Percentiles rank a stretch among this genome's conserved stretches.
Evolutionary conservation across 768 basidiomycete genomes (phyloP).

Genomic region (Suillus plorans): DNA sequence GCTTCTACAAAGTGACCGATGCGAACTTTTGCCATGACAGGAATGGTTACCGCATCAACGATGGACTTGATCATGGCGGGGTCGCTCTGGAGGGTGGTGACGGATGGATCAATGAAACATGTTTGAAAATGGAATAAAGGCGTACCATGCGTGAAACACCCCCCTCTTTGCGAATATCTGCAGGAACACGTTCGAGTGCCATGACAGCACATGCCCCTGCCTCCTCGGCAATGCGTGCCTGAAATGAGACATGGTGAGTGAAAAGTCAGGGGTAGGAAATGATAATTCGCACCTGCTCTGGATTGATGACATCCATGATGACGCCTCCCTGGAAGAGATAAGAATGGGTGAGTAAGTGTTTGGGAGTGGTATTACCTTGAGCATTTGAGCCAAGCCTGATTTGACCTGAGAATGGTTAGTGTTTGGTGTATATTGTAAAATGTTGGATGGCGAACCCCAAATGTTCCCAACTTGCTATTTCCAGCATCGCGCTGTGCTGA

Average conservation of each 20-base stretch:
- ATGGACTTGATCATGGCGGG: conserved; percentile 97
- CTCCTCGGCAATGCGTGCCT: conserved; percentile 96
- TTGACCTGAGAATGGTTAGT: conserved; percentile 60
- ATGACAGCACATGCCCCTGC: conserved; percentile 98
- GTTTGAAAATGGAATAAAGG: neutral
- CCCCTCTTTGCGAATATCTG: conserved; percentile 88
- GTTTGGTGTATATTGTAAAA: neutral
- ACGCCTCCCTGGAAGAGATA: conserved; percentile 62
- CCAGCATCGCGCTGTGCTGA: conserved; percentile 50
- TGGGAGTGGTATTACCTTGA: conserved; percentile 60
- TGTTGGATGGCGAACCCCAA: conserved; percentile 46
- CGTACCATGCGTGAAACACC: conserved; percentile 96
- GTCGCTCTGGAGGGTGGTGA: conserved; percentile 59
- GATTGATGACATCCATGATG: conserved; percentile 95
- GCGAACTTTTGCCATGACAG: conserved; percentile 94
- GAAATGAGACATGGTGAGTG: conserved; percentile 11
- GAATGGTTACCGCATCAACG: conserved; percentile 91
- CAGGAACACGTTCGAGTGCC: conserved; percentile 94
- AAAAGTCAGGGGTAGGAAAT: conserved; percentile 6
- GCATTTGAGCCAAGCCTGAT: conserved; percentile 94
- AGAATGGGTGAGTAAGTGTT: conserved; percentile 9
- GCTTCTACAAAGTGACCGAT: conserved; percentile 99
- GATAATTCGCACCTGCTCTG: conserved; percentile 52
- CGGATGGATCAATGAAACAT: neutral
- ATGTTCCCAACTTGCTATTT: conserved; percentile 65